These are phyloP conservation scores for Solanum rostratum DNA, from an alignment of 257 asterid species.

Conservation along the genomic window DNA sequence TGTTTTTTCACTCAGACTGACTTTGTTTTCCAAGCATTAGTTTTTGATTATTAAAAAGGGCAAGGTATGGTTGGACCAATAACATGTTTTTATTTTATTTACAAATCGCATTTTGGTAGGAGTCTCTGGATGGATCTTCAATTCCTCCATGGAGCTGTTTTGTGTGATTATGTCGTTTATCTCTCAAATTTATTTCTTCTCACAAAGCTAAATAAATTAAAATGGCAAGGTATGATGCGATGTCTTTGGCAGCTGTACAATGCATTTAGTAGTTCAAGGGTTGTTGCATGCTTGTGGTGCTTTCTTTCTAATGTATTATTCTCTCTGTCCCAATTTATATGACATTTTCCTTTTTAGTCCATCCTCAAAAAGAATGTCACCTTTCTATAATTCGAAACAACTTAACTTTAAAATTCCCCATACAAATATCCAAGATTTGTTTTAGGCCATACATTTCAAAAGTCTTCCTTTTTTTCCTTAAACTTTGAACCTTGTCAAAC, in stretches of 20 bases:
- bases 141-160: neutral
- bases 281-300: neutral
- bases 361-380: too few species aligned
- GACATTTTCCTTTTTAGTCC: too few species aligned
- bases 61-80: neutral
- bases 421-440: too few species aligned
- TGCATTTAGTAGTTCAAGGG: neutral
- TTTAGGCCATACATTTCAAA: too few species aligned
- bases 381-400: too few species aligned
- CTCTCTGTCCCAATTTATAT: too few species aligned
- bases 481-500: too few species aligned
- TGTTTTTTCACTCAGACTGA: neutral
- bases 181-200: neutral
- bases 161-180: neutral
- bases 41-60: neutral
- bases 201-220: too few species aligned
- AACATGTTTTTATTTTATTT: neutral
- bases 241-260: neutral
- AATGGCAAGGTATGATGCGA: neutral
- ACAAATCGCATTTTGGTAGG: neutral
- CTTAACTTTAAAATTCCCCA: too few species aligned
- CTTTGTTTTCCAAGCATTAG: neutral
- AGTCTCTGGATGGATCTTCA: neutral
- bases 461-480: too few species aligned
- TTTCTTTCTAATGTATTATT: neutral